Base-by-base conservation (phyloP, 768 basidiomycete genomes). In the Collybia mongolica region DNA sequence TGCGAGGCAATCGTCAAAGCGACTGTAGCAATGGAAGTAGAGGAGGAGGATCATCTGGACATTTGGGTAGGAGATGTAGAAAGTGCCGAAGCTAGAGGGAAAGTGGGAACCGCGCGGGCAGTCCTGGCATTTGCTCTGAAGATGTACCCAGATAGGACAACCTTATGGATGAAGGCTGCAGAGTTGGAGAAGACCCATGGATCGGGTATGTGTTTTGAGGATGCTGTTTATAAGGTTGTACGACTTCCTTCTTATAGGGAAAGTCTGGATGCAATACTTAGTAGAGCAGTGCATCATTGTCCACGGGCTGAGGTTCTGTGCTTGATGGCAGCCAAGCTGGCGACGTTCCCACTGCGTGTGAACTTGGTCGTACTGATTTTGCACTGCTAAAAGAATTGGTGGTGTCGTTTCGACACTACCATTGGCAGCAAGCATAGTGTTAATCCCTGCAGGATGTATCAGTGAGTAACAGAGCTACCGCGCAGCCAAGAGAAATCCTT, bases 241-340 rank as follows among this genome's bases (percentile, higher is more conserved):
- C n/a, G n/a, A n/a, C n/a, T n/a, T n/a, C n/a, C 37, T 46, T 48
- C 55, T 22, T 58, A 38, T 32, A 88, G 86, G 52, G 88, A 92
- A 59, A 84, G 87, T 37, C 76, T 97, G 23, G 85, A 94, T 61
- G 85, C 84, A 1, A 82, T 98, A 3, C 81, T 98, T 38, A 75
- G 74, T 39, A 81, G 87, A 26, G 94, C 96, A 0, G 93, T 95
- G 20, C 77, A 88, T 48, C 86, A 93, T 62, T 96, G 93, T 60
- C 97, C 96, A 0, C 92, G 94, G 57, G 95, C 94, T 1, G 96
- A 98, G 66, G 90, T 93, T 0, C 74, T 99, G 5, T 98, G 97
- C 97, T 79, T 98, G 26, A 98, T 98, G 94, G 82, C 87, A 44
- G 97, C 96, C 2, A 99, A 99, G 70, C 72, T 20, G 91, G 90